Percentiles rank a stretch among this genome's conserved stretches.
Conservation (phyloP, 495 filamentous ascomycete species). For the Ascodesmis nigricans region DNA sequence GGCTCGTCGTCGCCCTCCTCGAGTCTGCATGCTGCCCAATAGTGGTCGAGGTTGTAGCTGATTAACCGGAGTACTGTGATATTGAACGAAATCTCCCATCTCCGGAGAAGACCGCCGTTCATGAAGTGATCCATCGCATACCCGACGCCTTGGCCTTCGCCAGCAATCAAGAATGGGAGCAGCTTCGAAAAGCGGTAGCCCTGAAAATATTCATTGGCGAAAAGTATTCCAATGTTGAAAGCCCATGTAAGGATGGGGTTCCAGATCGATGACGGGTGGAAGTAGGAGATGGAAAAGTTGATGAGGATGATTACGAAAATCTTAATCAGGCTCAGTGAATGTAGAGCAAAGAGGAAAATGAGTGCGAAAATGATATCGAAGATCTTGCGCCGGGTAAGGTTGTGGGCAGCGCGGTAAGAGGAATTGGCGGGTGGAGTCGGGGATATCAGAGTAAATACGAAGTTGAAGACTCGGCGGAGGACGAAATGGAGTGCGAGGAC, state of each 20-base stretch:
- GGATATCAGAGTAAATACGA: constrained; percentile 13
- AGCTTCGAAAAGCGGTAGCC: constrained; percentile 55
- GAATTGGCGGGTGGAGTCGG: constrained; percentile 16
- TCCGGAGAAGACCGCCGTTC: constrained; percentile 53
- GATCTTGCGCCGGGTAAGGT: constrained; percentile 45
- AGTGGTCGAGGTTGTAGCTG: constrained; percentile 92
- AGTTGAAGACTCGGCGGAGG: constrained; percentile 47
- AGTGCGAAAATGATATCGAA: constrained; percentile 73
- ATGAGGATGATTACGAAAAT: constrained; percentile 53
- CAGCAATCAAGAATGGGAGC: constrained; percentile 29
- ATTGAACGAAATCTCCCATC: constrained; percentile 95
- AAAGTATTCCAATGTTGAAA: constrained; percentile 75
- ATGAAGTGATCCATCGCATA: constrained; percentile 24
- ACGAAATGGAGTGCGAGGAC: constrained; percentile 59
- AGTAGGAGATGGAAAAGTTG: constrained; percentile 46
- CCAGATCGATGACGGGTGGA: constrained; percentile 17
- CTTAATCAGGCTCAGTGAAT: constrained; percentile 71
- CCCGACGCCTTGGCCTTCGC: constrained; percentile 17
- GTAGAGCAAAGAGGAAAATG: constrained; percentile 52
- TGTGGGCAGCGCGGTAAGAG: constrained; percentile 11
- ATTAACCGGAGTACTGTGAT: constrained; percentile 82
- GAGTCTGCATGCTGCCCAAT: constrained; percentile 56
- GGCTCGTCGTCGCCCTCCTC: constrained; percentile 24
- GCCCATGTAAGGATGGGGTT: constrained; percentile 45
- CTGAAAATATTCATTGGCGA: constrained; percentile 64